These are phyloP conservation scores for Trichosanthes truncata DNA, from an alignment of 306 rosid species.

Conservation along the genomic window DNA sequence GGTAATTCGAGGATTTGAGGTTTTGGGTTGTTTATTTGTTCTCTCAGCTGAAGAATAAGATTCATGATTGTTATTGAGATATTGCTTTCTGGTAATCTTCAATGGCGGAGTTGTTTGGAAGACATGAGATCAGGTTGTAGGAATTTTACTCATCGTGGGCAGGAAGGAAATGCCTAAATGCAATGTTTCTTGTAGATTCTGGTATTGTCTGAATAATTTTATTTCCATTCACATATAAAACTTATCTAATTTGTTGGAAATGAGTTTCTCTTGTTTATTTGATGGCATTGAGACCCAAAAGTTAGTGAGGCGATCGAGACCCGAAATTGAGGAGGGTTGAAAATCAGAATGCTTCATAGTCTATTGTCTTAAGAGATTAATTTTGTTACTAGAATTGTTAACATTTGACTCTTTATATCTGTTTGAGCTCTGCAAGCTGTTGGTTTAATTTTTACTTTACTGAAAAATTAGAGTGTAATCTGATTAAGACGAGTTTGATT, in stretches of 20 bases:
- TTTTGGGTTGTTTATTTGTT: neutral
- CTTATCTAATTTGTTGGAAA: neutral
- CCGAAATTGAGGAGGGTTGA: neutral
- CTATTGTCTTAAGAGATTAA: neutral
- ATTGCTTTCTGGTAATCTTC: neutral
- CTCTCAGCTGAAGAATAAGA: neutral
- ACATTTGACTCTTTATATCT: neutral
- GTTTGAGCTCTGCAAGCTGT: neutral
- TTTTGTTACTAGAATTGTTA: neutral
- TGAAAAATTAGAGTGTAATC: neutral
- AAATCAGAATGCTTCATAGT: neutral
- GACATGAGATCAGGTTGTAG: neutral
- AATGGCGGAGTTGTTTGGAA: neutral
- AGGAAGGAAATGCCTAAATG: constrained; percentile 1
- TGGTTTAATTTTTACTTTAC: neutral
- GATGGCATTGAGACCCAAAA: neutral
- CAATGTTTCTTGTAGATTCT: neutral
- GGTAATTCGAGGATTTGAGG: neutral
- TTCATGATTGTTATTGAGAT: neutral
- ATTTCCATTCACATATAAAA: neutral
- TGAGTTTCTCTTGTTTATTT: neutral
- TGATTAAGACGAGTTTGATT: neutral
- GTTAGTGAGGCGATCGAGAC: neutral
- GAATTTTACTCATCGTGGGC: neutral
- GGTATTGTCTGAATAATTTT: neutral